Conservation (phyloP, 768 basidiomycete genomes). For the Baorangia bicolor region DNA sequence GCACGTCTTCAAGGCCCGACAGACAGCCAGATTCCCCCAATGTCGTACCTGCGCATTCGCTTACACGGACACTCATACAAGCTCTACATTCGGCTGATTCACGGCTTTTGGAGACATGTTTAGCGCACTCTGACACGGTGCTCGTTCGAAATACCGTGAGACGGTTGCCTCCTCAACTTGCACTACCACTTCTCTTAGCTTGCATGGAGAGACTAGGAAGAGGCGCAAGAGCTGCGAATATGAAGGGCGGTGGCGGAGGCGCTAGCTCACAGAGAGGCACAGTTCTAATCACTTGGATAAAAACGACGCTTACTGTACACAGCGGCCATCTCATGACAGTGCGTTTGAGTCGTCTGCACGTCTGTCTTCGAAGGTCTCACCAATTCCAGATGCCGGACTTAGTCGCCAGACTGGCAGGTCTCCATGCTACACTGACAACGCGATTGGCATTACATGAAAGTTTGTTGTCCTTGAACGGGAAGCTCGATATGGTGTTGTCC, state of each 20-base stretch:
- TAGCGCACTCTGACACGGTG: slow-evolving; percentile 75
- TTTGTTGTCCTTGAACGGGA: slow-evolving; percentile 81
- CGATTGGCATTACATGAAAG: slow-evolving; percentile 83
- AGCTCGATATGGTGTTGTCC: slow-evolving; percentile 89
- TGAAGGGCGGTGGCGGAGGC: slow-evolving; percentile 77
- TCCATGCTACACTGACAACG: slow-evolving; percentile 78
- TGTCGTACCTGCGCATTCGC: slow-evolving; percentile 75
- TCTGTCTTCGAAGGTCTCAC: slow-evolving; percentile 9
- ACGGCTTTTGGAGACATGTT: slow-evolving; percentile 80
- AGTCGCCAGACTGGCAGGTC: slow-evolving; percentile 78
- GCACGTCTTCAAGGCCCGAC: slow-evolving; percentile 15
- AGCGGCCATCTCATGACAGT: slow-evolving; percentile 94
- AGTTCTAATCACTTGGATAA: slow-evolving; percentile 73
- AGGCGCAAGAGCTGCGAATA: slow-evolving; percentile 64
- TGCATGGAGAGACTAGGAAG: slow-evolving; percentile 88
- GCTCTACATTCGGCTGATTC: slow-evolving; percentile 95
- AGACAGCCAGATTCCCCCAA: slow-evolving; percentile 31
- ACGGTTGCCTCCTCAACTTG: slow-evolving; percentile 81
- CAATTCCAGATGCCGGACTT: slow-evolving; percentile 81
- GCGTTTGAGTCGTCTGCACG: slow-evolving; percentile 33
- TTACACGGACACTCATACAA: slow-evolving; percentile 93
- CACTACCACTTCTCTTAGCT: slow-evolving; percentile 80
- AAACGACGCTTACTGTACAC: slow-evolving; percentile 80
- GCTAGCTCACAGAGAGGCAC: slow-evolving; percentile 77
- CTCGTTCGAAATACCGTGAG: slow-evolving; percentile 87